phyloP scores from a whole-genome alignment of 192 early-diverging fungal genomes.

The Lobosporangium transversale region DNA sequence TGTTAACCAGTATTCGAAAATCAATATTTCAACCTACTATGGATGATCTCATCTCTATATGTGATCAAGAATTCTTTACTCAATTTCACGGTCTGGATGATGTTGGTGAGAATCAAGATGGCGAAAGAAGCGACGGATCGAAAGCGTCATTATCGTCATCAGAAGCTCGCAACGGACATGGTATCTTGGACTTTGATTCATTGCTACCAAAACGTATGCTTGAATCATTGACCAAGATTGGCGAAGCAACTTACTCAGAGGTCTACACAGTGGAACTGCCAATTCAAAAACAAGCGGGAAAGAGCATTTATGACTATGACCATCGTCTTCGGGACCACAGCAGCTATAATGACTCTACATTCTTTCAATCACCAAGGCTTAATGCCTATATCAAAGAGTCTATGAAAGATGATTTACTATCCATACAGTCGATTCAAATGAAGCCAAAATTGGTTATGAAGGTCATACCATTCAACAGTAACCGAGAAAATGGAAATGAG shows the following conservation, averaged over 20 bases:
- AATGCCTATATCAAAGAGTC: conserved; percentile 20
- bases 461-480: conserved; percentile 79
- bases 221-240: conserved; percentile 67
- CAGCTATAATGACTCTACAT: not conserved
- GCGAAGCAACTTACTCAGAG: conserved; percentile 88
- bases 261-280: conserved; percentile 67
- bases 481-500: conserved; percentile 49
- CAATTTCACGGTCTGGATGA: conserved; percentile 14
- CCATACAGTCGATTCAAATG: conserved; percentile 7
- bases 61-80: conserved; percentile 40
- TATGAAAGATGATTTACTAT: conserved; percentile 23
- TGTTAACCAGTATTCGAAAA: conserved; percentile 11
- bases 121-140: not conserved
- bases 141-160: not conserved
- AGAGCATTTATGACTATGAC: not conserved
- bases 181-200: conserved; percentile 37
- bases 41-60: conserved; percentile 27
- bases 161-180: not conserved
- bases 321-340: too few species aligned
- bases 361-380: conserved; percentile 29
- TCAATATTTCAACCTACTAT: conserved; percentile 23
- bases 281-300: not conserved
- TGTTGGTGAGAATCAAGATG: not conserved
- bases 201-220: conserved; percentile 21
- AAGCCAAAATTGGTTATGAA: conserved; percentile 73